Evolutionary conservation across 345 rosid genomes (phyloP), one percentile per base, ranked within the genome.

Genomic region (Firmiana major): DNA sequence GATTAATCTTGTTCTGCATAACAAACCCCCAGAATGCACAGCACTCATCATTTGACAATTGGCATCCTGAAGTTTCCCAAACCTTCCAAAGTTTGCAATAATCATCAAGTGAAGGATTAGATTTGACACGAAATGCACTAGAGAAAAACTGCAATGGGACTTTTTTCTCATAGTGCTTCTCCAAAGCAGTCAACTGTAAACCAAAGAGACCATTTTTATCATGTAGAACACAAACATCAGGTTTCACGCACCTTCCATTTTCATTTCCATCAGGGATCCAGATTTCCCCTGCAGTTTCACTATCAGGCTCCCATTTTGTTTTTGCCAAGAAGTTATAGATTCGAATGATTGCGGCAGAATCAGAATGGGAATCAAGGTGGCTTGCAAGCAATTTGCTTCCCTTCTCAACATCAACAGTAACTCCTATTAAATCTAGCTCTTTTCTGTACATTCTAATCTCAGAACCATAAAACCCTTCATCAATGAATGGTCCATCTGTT

Each of bases 401-500:
- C 19, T 79, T 82, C 12, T 7, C 34, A 19, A 9, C 67, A 57
- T 85, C 87, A 49, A 85, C 76, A 54, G 9, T 64, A 54, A 91
- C 94, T 69, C 97, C 91, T 9, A 91, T 75, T 5, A 72, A 65
- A 6, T 67, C 63, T 3, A 90, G 89, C 89, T 90, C 94, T 19
- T 74, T 38, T 46, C 10, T 77, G 79, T 63, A 90, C 0, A 49
- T 21, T 8, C 46, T 71, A 8, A 89, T 70, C 22, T 67, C 54
- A 7, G 81, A 64, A 63, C 94, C 90, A 77, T 90, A 91, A 78
- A 82, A 89, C 31, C 40, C 81, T 69, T 90, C 92, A 31, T 90
- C 92, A 64, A 91, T 85, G 86, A 93, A 90, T 9, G 94, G 97
- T 7, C 98, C 98, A 79, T 93, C 94, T 16, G 80, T 46, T 26